Conservation (phyloP, 805 yeast species). For the Candida hispaniensis region DNA sequence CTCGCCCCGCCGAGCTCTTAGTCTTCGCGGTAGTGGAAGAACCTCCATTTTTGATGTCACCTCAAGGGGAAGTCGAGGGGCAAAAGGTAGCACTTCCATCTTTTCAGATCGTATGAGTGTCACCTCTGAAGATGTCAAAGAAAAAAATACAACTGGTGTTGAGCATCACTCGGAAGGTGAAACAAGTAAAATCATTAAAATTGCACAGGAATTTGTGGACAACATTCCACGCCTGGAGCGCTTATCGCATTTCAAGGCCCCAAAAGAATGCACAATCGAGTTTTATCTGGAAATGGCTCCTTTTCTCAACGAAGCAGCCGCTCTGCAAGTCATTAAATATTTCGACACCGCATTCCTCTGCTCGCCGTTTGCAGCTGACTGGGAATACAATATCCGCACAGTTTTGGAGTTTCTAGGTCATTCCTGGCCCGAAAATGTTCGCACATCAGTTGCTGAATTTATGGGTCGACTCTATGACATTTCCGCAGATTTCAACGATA, state of each 20-base stretch:
- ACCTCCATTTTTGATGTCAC: no score
- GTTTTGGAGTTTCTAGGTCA: slow-evolving; percentile 36
- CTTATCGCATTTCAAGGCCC: slow-evolving; percentile 31
- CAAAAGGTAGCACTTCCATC: slow-evolving; percentile 3
- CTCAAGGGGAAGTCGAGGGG: no score
- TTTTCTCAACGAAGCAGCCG: slow-evolving; percentile 31
- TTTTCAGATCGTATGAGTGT: slow-evolving; percentile 10
- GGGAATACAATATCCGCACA: slow-evolving; percentile 40
- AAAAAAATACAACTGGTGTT: slow-evolving; percentile 1
- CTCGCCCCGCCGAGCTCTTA: background rate
- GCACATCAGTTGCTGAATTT: slow-evolving; percentile 23
- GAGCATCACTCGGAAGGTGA: background rate
- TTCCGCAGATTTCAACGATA: slow-evolving; percentile 30
- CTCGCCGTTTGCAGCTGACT: slow-evolving; percentile 40
- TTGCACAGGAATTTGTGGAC: slow-evolving; percentile 8
- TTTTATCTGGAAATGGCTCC: slow-evolving; percentile 34
- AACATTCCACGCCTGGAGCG: slow-evolving; percentile 5
- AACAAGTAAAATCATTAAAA: slow-evolving; percentile 4
- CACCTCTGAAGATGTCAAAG: background rate
- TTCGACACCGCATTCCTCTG: slow-evolving; percentile 44
- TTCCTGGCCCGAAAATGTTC: slow-evolving; percentile 19
- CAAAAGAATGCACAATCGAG: slow-evolving; percentile 34
- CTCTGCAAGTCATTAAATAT: slow-evolving; percentile 37
- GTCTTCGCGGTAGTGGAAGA: slow-evolving; percentile 2
- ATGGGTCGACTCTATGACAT: slow-evolving; percentile 32